phyloP scores from a whole-genome alignment of 2,329 filamentous ascomycete genomes.

The Xylariaceae sp. region DNA sequence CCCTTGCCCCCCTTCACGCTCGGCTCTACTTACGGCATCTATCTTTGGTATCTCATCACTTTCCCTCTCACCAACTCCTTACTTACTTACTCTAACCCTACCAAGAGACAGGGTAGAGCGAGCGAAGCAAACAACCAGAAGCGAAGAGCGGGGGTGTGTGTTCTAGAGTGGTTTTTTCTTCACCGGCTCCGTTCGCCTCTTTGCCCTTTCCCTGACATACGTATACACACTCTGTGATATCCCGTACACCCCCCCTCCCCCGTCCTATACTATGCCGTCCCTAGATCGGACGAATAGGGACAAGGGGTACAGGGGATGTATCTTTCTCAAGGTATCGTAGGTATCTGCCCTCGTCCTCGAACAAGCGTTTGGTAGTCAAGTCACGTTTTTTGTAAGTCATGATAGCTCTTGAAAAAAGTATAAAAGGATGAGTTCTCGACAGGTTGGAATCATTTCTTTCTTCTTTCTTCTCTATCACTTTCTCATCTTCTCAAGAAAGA shows the following conservation, averaged over 20 bases:
- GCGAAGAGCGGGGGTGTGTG: constrained; percentile 11
- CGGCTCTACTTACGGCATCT: constrained; percentile 8
- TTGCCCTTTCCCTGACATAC: constrained; percentile 5
- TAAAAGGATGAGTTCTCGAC: constrained; percentile 66
- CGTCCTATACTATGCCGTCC: constrained; percentile 15
- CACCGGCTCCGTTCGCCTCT: neutral
- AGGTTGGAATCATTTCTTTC: constrained; percentile 51
- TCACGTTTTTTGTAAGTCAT: neutral
- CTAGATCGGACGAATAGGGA: constrained; percentile 32
- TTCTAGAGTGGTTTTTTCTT: constrained; percentile 11
- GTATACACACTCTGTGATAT: no score
- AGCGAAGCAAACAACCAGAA: constrained; percentile 16
- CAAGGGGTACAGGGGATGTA: constrained; percentile 6
- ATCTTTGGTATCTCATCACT: constrained; percentile 14
- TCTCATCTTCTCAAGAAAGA: constrained; percentile 46
- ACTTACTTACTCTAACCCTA: constrained; percentile 12
- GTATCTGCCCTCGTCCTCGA: constrained; percentile 4
- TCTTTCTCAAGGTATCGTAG: neutral
- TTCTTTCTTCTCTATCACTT: constrained; percentile 58
- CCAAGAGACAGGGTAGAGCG: constrained; percentile 15
- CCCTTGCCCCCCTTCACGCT: neutral
- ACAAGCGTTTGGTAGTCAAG: constrained; percentile 13
- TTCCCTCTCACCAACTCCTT: neutral
- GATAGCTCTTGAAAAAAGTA: constrained; percentile 55
- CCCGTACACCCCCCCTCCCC: neutral